Evolutionary conservation across 768 basidiomycete genomes (phyloP).

Genomic region (Auriscalpium microsporum): DNA sequence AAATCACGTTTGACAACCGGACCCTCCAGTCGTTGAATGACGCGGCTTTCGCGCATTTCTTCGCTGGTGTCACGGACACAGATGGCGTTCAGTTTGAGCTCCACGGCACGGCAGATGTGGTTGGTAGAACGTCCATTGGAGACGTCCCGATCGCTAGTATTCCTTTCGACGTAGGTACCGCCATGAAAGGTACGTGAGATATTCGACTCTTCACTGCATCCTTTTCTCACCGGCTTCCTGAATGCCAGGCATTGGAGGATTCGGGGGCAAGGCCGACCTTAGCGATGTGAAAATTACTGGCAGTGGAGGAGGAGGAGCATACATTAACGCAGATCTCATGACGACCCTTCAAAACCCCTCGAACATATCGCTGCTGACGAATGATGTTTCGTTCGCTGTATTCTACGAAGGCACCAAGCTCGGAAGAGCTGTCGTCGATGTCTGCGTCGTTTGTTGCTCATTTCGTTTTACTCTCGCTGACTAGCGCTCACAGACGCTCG

Average conservation of each 20-base stretch:
- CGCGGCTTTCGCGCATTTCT: constrained; percentile 45
- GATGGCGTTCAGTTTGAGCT: constrained; percentile 37
- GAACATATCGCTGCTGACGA: constrained; percentile 54
- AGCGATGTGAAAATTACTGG: constrained; percentile 53
- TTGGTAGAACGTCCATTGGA: constrained; percentile 54
- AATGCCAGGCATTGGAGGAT: constrained; percentile 45
- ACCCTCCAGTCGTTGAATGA: constrained; percentile 50
- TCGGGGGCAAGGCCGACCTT: constrained; percentile 43
- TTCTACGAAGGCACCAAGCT: constrained; percentile 46
- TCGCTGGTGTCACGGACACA: constrained; percentile 49
- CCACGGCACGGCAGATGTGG: constrained; percentile 49
- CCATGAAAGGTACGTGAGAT: constrained; percentile 36
- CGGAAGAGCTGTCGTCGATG: constrained; percentile 51
- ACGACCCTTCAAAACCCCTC: constrained; percentile 58
- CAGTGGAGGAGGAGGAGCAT: constrained; percentile 59
- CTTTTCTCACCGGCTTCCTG: background rate
- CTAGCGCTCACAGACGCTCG: constrained; percentile 34
- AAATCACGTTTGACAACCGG: constrained; percentile 46
- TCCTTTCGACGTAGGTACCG: constrained; percentile 50
- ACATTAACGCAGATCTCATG: constrained; percentile 47
- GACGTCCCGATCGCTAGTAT: constrained; percentile 58
- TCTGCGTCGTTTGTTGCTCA: constrained; percentile 23
- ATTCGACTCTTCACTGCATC: background rate
- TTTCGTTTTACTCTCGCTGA: background rate
- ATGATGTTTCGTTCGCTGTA: constrained; percentile 49